Percentiles rank a stretch among this genome's conserved stretches.
Conservation (phyloP, 176 grass and related monocot species). For the Alopecurus myosuroides region DNA sequence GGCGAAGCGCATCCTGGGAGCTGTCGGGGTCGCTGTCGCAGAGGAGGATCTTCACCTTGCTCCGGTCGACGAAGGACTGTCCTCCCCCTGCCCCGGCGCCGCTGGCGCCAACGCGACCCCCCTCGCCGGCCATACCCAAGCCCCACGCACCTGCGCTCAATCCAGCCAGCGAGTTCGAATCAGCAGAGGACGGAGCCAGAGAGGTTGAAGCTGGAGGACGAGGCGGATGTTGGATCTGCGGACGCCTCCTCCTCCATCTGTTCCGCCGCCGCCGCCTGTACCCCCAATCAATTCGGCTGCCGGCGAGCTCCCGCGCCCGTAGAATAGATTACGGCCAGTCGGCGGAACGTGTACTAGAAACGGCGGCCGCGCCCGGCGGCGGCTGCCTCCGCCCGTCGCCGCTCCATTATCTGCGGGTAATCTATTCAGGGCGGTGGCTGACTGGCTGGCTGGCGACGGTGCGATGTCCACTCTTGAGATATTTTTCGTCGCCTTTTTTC, state of each 20-base stretch:
- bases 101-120: conserved; percentile 9
- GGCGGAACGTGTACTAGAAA: not conserved
- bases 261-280: not conserved
- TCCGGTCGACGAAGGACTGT: conserved; percentile 68
- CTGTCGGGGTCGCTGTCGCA: conserved; percentile 70
- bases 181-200: conserved; percentile 9
- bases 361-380: not conserved
- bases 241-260: conserved; percentile 26
- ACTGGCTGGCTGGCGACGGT: conserved; percentile 1
- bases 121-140: conserved; percentile 36
- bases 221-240: conserved; percentile 33
- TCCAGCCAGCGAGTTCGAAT: not conserved
- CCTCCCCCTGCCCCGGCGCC: conserved; percentile 8
- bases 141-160: not conserved
- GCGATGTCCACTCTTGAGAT: conserved; percentile 29
- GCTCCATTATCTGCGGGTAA: conserved; percentile 28
- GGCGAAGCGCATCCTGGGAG: conserved; percentile 67
- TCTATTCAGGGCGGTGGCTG: conserved; percentile 18
- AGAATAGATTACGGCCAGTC: not conserved
- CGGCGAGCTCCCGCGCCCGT: not conserved
- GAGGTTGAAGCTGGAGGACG: not conserved
- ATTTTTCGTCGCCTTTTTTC: conserved; percentile 22
- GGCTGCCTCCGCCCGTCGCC: conserved; percentile 21
- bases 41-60: conserved; percentile 87
- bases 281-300: not conserved